These are phyloP conservation scores for Biancaea sappan DNA, from an alignment of 306 rosid genomes.

Conservation along the genomic window DNA sequence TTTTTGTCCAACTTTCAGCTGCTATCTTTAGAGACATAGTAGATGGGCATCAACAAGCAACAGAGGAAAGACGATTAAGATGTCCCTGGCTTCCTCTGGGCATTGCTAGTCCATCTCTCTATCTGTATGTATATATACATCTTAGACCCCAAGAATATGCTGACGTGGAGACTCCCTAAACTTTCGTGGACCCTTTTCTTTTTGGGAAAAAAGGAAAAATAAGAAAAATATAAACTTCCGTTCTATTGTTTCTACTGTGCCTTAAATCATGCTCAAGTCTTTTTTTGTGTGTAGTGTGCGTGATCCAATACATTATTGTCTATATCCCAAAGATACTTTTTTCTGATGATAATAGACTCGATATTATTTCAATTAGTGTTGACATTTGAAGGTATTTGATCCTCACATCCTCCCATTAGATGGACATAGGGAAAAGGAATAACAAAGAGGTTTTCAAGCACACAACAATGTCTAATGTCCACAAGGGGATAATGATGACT, in stretches of 20 bases:
- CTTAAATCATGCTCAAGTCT: conserved; percentile 44
- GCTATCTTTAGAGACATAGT: conserved; percentile 62
- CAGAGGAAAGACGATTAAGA: conserved; percentile 18
- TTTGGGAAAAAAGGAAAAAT: not conserved
- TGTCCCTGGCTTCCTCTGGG: conserved; percentile 16
- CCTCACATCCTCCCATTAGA: conserved; percentile 21
- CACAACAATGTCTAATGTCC: conserved; percentile 43
- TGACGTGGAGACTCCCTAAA: conserved; percentile 56
- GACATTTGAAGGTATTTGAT: conserved; percentile 25
- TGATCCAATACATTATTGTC: conserved; percentile 43
- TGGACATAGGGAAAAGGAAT: conserved; percentile 25
- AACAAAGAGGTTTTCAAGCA: conserved; percentile 23
- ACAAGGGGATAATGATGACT: conserved; percentile 38
- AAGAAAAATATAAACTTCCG: conserved; percentile 25
- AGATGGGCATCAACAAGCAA: conserved; percentile 3
- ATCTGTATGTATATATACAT: conserved; percentile 40
- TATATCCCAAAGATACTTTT: conserved; percentile 30
- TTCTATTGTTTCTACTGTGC: conserved; percentile 35
- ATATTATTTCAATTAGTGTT: conserved; percentile 46
- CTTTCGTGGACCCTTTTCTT: conserved; percentile 42
- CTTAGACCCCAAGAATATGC: conserved; percentile 34
- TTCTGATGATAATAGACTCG: conserved; percentile 39
- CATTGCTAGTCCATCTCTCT: conserved; percentile 27
- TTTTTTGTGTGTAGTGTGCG: conserved; percentile 40
- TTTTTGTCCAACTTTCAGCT: conserved; percentile 47